Base-by-base conservation (phyloP, 1,284 basidiomycete species). In the Leccinum pseudoinsigne region DNA sequence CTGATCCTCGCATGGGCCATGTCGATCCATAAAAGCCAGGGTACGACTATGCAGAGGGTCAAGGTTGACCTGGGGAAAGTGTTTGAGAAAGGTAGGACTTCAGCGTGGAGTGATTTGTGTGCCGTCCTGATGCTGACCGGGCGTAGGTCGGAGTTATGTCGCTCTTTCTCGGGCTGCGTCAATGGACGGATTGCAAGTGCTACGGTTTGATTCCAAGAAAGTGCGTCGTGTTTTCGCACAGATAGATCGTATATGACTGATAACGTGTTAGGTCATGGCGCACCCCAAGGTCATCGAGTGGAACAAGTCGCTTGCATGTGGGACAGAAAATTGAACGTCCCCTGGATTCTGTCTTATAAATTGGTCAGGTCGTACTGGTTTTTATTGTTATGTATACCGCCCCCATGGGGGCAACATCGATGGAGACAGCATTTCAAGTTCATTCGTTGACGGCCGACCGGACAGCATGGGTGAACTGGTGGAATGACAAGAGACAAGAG, bases 111-210 rank as follows among this genome's bases (percentile, higher is more conserved):
- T 12, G 16, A 7, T 6, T 3, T 14, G 11, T 5, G 28, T 38
- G 10, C 40, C 34, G 14, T 38, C 1, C 8, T 31, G 40, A 36
- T 38, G 18, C 60, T 68, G 16, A 68, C 2, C 16, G 2, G 4
- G 3, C 18, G 11, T 60, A 84, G 86, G 86, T 3, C 89, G 90
- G 77, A 90, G 89, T 51, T 95, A 95, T 67, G 92, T 94, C 11
- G 93, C 93, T 0, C 80, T 95, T 8, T 93, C 92, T 8, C 86
- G 93, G 11, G 93, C 93, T 1, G 91, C 92, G 0, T 87, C 87
- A 8, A 76, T 94, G 47, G 86, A 92, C 10, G 90, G 92, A 0
- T 79, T 95, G 50, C 91, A 95, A 72, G 90, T 95, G 1, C 71
- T 88, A 10, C 82, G 87, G 2, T 95, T 95, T 76, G 85, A 88